These are phyloP conservation scores for Setomelanomma holmii DNA, from an alignment of 2,329 filamentous ascomycete species.

Conservation along the genomic window DNA sequence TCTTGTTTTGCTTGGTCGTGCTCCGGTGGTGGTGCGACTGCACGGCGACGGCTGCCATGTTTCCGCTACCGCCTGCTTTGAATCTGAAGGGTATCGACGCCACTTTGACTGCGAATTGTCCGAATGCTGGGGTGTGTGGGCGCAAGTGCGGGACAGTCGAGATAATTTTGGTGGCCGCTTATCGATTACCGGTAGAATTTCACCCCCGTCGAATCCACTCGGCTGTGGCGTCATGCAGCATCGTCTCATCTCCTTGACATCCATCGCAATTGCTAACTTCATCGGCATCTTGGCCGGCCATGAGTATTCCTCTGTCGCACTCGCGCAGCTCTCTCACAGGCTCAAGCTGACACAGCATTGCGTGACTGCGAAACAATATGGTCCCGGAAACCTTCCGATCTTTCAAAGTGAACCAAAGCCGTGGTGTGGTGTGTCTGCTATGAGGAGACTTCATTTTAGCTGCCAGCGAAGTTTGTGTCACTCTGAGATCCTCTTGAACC, in stretches of 20 bases:
- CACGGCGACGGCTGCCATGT: constrained; percentile 73
- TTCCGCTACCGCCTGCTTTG: constrained; percentile 71
- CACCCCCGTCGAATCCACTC: constrained; percentile 16
- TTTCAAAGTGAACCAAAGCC: too few relatives aligned
- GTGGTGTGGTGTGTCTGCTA: too few relatives aligned
- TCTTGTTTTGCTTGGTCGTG: constrained; percentile 87
- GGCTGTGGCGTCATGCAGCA: constrained; percentile 24
- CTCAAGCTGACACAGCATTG: too few relatives aligned
- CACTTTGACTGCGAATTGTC: constrained; percentile 34
- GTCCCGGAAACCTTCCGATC: too few relatives aligned
- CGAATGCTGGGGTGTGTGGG: constrained; percentile 15
- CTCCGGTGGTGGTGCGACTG: constrained; percentile 82
- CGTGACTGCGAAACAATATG: too few relatives aligned
- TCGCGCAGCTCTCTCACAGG: too few relatives aligned
- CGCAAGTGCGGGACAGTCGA: constrained; percentile 29
- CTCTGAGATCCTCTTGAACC: too few relatives aligned
- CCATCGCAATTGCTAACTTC: not conserved
- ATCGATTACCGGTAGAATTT: constrained; percentile 14
- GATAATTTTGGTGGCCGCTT: constrained; percentile 29
- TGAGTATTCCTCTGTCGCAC: not conserved
- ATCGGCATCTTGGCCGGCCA: not conserved
- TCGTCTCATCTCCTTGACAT: not conserved
- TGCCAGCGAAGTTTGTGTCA: too few relatives aligned
- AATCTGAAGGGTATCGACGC: constrained; percentile 74
- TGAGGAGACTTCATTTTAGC: too few relatives aligned